Base-by-base conservation (phyloP, 139 green algal genomes). In the Chlamydomonas sphaeroides region DNA sequence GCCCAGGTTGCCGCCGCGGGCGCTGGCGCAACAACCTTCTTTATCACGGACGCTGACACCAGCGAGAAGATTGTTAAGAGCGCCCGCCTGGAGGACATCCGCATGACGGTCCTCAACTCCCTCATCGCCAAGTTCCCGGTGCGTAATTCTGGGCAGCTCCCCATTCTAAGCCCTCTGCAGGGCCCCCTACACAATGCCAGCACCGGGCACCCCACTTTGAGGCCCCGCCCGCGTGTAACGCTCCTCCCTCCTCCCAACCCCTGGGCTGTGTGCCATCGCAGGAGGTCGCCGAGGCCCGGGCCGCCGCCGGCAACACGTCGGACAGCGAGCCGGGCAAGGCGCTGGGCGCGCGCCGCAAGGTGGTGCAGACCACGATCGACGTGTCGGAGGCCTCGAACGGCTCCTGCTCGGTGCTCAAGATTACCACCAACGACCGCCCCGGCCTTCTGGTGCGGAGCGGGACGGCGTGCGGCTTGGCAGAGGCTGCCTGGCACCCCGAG, bases 101-200 rank as follows among this genome's bases (percentile, higher is more conserved):
- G 96, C 42, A 86, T 97, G 75, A 98, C 96, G 17, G 95, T 99
- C 76, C 88, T 99, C 25, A 92, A 92, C 65, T 96, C 92, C 78
- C 89, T 98, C 73, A 74, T 96, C 15, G 69, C 92, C 21, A 98
- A 90, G 78, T 95, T 97, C 89, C 96, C 96, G 7, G 96, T 98
- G 81, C 80, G 88, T n/a, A n/a, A n/a, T n/a, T n/a, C n/a, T n/a
- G n/a, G n/a, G n/a, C n/a, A n/a, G n/a, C n/a, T n/a, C n/a, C n/a
- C n/a, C n/a, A n/a, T n/a, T n/a, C n/a, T n/a, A n/a, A n/a, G n/a
- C n/a, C n/a, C n/a, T n/a, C n/a, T n/a, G n/a, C n/a, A n/a, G n/a
- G n/a, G n/a, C n/a, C n/a, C n/a, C n/a, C n/a, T n/a, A n/a, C n/a
- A n/a, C n/a, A n/a, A n/a, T n/a, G n/a, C n/a, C n/a, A n/a, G n/a